These are phyloP conservation scores for Chrysoporthe puriensis DNA, from an alignment of 2,329 filamentous ascomycete species.

Conservation along the genomic window DNA sequence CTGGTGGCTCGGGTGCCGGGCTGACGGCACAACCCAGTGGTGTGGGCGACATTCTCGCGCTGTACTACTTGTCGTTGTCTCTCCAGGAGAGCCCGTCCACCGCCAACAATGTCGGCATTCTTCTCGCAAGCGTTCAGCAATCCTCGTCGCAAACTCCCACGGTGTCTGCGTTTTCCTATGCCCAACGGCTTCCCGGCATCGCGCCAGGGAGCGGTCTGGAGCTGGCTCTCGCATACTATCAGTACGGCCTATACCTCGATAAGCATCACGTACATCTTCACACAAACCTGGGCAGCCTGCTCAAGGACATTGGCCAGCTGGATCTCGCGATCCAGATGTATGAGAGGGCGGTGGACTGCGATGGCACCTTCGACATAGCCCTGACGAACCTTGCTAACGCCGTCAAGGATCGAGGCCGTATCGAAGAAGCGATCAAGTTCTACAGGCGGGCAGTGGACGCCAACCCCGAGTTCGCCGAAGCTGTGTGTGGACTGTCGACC, in stretches of 20 bases:
- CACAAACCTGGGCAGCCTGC: conserved; percentile 90
- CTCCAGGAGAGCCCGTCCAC: conserved; percentile 96
- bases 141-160: conserved; percentile 42
- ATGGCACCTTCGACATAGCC: conserved; percentile 95
- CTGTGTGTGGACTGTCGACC: conserved; percentile 92
- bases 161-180: conserved; percentile 34
- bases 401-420: conserved; percentile 92
- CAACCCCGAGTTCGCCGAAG: conserved; percentile 96
- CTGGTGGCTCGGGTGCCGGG: conserved; percentile 59
- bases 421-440: conserved; percentile 88
- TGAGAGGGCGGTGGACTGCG: conserved; percentile 88
- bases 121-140: conserved; percentile 93
- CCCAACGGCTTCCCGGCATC: conserved; percentile 71
- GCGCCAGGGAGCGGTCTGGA: conserved; percentile 84
- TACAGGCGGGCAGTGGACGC: conserved; percentile 87
- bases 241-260: conserved; percentile 88
- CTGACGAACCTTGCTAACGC: conserved; percentile 96
- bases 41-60: conserved; percentile 87
- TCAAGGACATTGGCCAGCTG: conserved; percentile 95
- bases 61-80: conserved; percentile 94
- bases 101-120: conserved; percentile 95
- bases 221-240: conserved; percentile 89
- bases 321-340: conserved; percentile 96
- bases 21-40: conserved; percentile 68
- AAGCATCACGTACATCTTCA: conserved; percentile 91